Evolutionary conservation across 345 rosid species (phyloP).

Genomic region (Salix arbutifolia): DNA sequence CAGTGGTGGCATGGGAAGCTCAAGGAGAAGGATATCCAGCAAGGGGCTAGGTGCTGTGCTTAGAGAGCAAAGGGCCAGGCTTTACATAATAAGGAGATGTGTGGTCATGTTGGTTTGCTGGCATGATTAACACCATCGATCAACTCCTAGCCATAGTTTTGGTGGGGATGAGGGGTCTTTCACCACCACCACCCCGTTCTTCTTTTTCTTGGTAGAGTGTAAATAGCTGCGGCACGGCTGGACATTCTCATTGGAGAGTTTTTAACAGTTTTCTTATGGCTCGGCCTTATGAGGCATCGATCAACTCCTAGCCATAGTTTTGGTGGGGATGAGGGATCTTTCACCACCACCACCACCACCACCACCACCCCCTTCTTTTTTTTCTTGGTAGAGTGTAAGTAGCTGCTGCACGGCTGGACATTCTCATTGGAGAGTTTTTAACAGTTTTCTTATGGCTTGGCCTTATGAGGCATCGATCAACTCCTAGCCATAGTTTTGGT

Average conservation of each 20-base stretch:
- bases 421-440: neutral
- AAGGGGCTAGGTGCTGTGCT: constrained; percentile 64
- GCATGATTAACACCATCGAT: constrained; percentile 49
- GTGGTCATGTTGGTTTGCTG: constrained; percentile 82
- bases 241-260: neutral
- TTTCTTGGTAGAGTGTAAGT: constrained; percentile 39
- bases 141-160: neutral
- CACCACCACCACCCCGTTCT: too few species aligned
- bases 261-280: constrained; percentile 26
- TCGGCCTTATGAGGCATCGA: neutral
- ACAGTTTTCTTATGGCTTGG: constrained; percentile 25
- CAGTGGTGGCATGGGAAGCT: constrained; percentile 42
- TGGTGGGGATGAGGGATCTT: neutral
- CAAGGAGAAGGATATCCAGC: constrained; percentile 67
- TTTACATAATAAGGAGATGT: constrained; percentile 80
- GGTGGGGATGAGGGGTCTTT: neutral
- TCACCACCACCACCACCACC: neutral
- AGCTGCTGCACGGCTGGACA: constrained; percentile 15
- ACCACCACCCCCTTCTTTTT: neutral
- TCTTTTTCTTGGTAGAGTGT: constrained; percentile 30
- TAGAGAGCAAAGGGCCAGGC: constrained; percentile 75
- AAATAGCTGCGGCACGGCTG: constrained; percentile 28
- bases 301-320: neutral
- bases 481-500: neutral
- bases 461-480: neutral